Conservation (phyloP, 345 rosid genomes). For the Euclidium syriacum region DNA sequence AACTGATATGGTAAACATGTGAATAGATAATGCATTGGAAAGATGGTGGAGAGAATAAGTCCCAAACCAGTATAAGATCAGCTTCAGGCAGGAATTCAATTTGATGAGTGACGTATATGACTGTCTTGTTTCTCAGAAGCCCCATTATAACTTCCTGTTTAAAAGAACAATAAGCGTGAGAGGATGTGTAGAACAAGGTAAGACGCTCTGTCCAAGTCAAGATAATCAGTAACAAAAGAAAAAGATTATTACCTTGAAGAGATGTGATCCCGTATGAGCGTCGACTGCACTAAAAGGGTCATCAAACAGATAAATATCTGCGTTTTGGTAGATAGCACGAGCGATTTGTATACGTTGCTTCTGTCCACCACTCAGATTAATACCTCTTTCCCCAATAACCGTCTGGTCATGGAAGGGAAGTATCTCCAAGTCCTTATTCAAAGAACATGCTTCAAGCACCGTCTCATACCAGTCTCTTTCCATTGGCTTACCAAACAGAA, state of each 20-base stretch:
- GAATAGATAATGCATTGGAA: background rate
- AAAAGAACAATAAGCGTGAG: slow-evolving; percentile 2
- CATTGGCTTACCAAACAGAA: slow-evolving; percentile 56
- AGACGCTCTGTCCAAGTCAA: background rate
- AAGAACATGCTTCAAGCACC: slow-evolving; percentile 54
- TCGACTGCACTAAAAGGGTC: slow-evolving; percentile 82
- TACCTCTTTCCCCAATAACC: slow-evolving; percentile 77
- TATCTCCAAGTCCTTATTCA: slow-evolving; percentile 54
- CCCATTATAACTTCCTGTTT: slow-evolving; percentile 53
- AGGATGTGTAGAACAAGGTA: background rate
- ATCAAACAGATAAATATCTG: slow-evolving; percentile 69
- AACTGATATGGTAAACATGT: background rate
- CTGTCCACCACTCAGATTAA: slow-evolving; percentile 86
- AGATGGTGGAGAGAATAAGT: background rate
- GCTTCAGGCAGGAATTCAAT: slow-evolving; percentile 53
- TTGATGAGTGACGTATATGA: slow-evolving; percentile 61
- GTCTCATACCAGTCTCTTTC: slow-evolving; percentile 37
- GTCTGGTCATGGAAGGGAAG: slow-evolving; percentile 55
- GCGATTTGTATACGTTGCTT: slow-evolving; percentile 81
- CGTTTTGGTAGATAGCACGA: slow-evolving; percentile 58
- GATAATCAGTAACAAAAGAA: background rate
- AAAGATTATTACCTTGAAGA: slow-evolving; percentile 50
- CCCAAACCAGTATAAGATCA: slow-evolving; percentile 55
- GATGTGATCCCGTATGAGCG: slow-evolving; percentile 68
- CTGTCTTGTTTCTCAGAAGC: slow-evolving; percentile 47